Evolutionary conservation across 345 rosid genomes (phyloP).

Genomic region (Gossypium ekmanianum): DNA sequence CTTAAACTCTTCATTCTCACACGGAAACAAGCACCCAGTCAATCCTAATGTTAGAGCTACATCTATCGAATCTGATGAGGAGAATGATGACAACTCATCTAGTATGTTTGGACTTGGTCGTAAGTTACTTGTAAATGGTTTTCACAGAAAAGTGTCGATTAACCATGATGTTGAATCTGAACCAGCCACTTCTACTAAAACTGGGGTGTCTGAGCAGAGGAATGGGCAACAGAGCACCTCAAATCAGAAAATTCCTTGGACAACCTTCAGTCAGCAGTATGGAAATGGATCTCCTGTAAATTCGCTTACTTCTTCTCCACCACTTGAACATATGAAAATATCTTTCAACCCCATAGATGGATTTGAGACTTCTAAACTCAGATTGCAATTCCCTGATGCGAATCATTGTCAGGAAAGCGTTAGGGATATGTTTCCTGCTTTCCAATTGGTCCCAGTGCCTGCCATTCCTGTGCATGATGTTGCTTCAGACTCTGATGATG

Average conservation of each 20-base stretch:
- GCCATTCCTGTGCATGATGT: constrained; percentile 26
- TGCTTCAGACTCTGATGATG: constrained; percentile 71
- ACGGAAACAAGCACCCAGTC: constrained; percentile 27
- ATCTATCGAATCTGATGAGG: constrained; percentile 30
- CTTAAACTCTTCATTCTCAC: constrained; percentile 21
- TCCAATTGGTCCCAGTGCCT: constrained; percentile 83
- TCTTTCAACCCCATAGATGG: constrained; percentile 71
- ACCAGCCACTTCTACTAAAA: constrained; percentile 32
- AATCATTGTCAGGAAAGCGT: constrained; percentile 29
- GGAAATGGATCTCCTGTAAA: constrained; percentile 36
- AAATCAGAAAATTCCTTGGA: constrained; percentile 24
- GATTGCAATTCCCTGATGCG: constrained; percentile 64
- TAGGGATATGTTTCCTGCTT: constrained; percentile 63
- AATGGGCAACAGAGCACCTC: constrained; percentile 26
- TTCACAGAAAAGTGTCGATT: constrained; percentile 48
- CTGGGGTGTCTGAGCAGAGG: constrained; percentile 29
- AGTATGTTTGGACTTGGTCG: constrained; percentile 60
- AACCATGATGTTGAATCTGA: constrained; percentile 37
- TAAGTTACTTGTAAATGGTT: constrained; percentile 56
- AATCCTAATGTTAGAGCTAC: constrained; percentile 27
- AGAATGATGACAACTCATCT: constrained; percentile 39
- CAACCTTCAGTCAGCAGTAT: constrained; percentile 32
- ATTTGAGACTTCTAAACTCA: constrained; percentile 58
- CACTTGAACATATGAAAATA: constrained; percentile 85
- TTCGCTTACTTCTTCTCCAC: constrained; percentile 73